These are phyloP conservation scores for Aspergillus affinis DNA, from an alignment of 495 filamentous ascomycete genomes.

Conservation along the genomic window DNA sequence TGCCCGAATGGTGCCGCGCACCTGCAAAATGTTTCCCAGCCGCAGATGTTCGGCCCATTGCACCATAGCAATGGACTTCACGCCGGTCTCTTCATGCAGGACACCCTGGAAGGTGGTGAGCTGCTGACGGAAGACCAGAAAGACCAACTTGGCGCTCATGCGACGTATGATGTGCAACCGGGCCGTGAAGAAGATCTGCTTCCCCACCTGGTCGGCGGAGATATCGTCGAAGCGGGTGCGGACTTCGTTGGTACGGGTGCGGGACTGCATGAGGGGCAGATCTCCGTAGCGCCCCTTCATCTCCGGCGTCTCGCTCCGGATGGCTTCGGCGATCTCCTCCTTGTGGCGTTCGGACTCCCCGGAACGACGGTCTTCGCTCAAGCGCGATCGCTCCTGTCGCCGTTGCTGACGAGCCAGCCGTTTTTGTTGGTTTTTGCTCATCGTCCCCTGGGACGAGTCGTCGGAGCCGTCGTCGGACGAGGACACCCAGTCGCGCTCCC, in stretches of 20 bases:
- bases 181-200: constrained; percentile 73
- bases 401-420: constrained; percentile 46
- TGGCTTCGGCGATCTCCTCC: constrained; percentile 42
- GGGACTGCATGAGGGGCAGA: constrained; percentile 52
- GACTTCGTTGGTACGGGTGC: constrained; percentile 33
- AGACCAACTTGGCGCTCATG: constrained; percentile 86
- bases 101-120: constrained; percentile 75
- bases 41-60: constrained; percentile 71
- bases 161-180: constrained; percentile 80
- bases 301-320: constrained; percentile 44
- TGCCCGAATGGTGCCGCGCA: constrained; percentile 63
- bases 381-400: constrained; percentile 45
- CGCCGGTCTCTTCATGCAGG: constrained; percentile 53
- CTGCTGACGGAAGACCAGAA: constrained; percentile 84
- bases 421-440: constrained; percentile 57
- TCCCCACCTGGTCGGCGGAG: constrained; percentile 57
- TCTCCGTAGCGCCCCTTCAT: constrained; percentile 63
- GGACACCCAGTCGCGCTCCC: constrained; percentile 41
- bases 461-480: constrained; percentile 51
- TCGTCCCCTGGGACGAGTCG: constrained; percentile 34
- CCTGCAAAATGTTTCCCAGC: constrained; percentile 63
- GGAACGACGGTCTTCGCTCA: constrained; percentile 52
- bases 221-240: constrained; percentile 53
- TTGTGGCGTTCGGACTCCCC: constrained; percentile 46
- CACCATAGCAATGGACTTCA: constrained; percentile 57